Conservation (phyloP, 331 rosid species). For the Malus hybrid region DNA sequence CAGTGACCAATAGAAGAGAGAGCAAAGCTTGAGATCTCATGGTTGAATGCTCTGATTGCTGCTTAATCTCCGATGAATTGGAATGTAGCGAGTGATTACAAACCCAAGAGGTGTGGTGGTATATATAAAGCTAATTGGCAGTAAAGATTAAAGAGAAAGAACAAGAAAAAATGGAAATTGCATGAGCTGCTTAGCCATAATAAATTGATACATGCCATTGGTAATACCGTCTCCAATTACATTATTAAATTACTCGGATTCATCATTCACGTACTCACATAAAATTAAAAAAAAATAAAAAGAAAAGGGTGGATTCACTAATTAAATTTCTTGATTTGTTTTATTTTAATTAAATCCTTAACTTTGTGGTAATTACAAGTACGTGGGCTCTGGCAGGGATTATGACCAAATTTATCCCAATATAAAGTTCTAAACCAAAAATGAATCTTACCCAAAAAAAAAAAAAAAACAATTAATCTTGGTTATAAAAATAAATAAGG, state of each 20-base stretch:
- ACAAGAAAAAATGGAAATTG: background rate
- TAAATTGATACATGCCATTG: background rate
- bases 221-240: background rate
- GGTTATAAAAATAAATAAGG: too few species aligned
- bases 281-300: background rate
- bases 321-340: background rate
- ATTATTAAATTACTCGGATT: too few species aligned
- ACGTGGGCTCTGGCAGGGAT: background rate
- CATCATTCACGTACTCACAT: too few species aligned
- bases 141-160: background rate
- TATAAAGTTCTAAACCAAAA: background rate
- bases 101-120: background rate
- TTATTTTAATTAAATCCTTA: background rate
- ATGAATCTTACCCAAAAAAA: too few species aligned
- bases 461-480: too few species aligned
- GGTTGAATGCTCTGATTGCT: background rate
- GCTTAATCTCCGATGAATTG: background rate
- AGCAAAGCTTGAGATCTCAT: slow-evolving; percentile 7
- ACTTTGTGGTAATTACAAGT: too few species aligned
- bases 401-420: too few species aligned
- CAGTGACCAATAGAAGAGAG: background rate
- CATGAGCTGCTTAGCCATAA: background rate
- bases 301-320: background rate
- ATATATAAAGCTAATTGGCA: background rate
- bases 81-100: background rate